phyloP scores from a whole-genome alignment of 23 red algal species.

The Gracilaria gracilis region DNA sequence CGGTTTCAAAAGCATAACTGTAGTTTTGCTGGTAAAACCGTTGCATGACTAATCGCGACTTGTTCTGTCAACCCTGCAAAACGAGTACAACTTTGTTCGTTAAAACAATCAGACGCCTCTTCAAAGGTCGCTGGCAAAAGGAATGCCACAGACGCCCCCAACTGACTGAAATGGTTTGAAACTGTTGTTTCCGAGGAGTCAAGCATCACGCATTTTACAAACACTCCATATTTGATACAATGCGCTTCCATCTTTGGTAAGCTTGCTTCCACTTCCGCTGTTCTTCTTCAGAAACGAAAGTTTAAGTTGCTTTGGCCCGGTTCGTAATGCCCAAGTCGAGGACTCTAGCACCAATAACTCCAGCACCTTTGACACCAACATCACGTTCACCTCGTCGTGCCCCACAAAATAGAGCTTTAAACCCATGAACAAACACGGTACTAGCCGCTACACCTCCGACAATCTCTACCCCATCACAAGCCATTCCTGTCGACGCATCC shows the following conservation, averaged over 20 bases:
- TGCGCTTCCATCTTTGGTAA: neutral
- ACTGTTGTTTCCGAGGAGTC: too few species aligned
- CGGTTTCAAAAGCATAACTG: too few species aligned
- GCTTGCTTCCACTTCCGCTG: neutral
- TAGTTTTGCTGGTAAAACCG: neutral
- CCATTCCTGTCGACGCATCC: conserved; percentile 21
- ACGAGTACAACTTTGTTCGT: neutral
- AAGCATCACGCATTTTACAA: neutral
- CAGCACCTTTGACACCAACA: conserved; percentile 52
- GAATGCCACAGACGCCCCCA: too few species aligned
- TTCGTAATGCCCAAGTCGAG: neutral
- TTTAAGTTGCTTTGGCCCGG: neutral
- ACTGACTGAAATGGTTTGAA: too few species aligned
- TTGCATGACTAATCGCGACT: neutral
- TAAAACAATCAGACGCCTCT: too few species aligned
- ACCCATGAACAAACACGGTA: conserved; percentile 43
- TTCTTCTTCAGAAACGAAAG: neutral
- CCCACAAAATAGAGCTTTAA: conserved; percentile 35
- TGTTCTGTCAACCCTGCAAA: neutral
- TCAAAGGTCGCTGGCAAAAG: too few species aligned
- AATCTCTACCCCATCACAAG: neutral
- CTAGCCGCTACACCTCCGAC: conserved; percentile 54
- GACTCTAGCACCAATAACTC: conserved; percentile 24
- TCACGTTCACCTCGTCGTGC: neutral
- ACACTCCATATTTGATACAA: conserved; percentile 4